Base-by-base conservation (phyloP, 2,329 filamentous ascomycete species). In the Lasiodiplodia sp. region DNA sequence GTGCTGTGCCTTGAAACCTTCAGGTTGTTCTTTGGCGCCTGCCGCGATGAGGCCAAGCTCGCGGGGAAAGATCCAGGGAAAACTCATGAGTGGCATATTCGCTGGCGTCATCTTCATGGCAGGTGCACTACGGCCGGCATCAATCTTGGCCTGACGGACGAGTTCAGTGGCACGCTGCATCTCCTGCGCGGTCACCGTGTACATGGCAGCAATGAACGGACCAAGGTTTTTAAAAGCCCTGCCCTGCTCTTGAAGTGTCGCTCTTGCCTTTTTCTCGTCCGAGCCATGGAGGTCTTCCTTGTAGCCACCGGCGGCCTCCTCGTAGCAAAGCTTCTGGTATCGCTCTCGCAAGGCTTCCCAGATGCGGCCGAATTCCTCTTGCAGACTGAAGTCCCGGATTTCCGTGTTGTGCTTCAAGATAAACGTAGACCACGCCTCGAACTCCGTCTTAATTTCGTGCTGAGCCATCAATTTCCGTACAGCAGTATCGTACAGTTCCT, bases 391-490 rank as follows among this genome's bases (percentile, higher is more conserved):
- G 71, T 96, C 92, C 10, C 86, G 87, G 40, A 87, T 89, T 31
- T 92, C 86, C 0, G 88, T 86, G 10, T 92, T 91, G 75, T 91
- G 92, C 1, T 87, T 86, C 69, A 98, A 84, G 2, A 94, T 88
- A 78, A 97, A 98, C 0, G 92, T 90, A 0, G 93, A 91, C 89
- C 91, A 97, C 12, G 97, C 87, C 78, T 99, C 96, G 72, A 97
- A 97, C 74, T 99, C 96, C 0, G 92, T 97, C 21, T 83, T 81
- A 68, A 98, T 91, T 53, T 91, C 91, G 72, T 94, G 89, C 74
- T 97, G 94, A 1, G 89, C 91, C 89, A 98, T 94, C 67, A 97
- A 85, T 0, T 94, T 88, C 14, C 87, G 88, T 74, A 98, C 86
- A 0, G 89, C 86, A 18, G 86, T 85, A 74, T 99, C 96, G 72